Evolutionary conservation across 1,284 basidiomycete genomes (phyloP), one percentile per base, ranked within the genome.

Genomic region (Gymnopus androsaceus): DNA sequence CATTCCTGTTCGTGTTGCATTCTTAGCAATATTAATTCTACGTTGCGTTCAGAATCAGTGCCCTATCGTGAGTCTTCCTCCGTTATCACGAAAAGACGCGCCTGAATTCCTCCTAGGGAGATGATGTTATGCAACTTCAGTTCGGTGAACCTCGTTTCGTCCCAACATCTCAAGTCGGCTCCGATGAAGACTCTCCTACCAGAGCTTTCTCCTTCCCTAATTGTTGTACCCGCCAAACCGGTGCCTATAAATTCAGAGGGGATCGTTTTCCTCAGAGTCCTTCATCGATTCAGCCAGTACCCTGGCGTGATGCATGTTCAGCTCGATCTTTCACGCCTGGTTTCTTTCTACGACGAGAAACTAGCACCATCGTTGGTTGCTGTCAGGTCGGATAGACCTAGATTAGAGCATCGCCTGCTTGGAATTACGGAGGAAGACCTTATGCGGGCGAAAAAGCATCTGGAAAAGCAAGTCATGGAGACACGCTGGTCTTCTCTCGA

Each of bases 81-180:
- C n/a, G n/a, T n/a, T n/a, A n/a, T n/a, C n/a, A n/a, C n/a, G n/a
- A n/a, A n/a, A n/a, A n/a, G n/a, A n/a, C n/a, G n/a, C 37, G 49
- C 37, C 28, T 57, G 19, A 25, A n/a, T n/a, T n/a, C 52, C 7
- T 33, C 31, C 7, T 33, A 83, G 81, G 51, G 81, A 83, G 63
- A 68, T 79, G 21, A 80, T 83, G 77, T 61, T 80, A 2, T 83
- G 81, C 60, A 66, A 80, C 61, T 75, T 82, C 56, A 71, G 67
- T 2, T 61, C 68, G 6, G 75, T 77, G 0, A 59, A n/a, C n/a
- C n/a, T n/a, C n/a, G n/a, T n/a, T n/a, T n/a, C n/a, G n/a, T n/a
- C n/a, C n/a, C n/a, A n/a, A n/a, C n/a, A n/a, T n/a, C 81, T 12
- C 64, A 72, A 19, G 51, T 76, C 6, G 64, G 72, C n/a, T 74